Base-by-base conservation (phyloP, 768 basidiomycete genomes). In the Pholiota molesta region DNA sequence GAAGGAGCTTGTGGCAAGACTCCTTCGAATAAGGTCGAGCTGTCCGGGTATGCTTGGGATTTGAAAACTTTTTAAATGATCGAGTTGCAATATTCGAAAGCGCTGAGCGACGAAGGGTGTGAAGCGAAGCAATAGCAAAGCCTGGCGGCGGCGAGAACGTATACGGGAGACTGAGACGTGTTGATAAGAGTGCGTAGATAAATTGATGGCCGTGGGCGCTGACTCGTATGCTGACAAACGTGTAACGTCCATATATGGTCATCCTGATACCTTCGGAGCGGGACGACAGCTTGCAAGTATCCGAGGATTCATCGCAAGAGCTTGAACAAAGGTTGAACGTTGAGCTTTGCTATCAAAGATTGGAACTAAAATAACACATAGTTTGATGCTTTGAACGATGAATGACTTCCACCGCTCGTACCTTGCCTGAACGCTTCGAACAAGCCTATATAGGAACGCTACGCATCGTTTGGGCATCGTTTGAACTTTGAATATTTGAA, bases 1-100 rank as follows among this genome's bases (percentile, higher is more conserved):
- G 26, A 76, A 75, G 75, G 76, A 76, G 62, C 61, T 65, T 64
- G 45, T 31, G 59, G 40, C 52, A 67, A 67, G 65, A 61, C 68
- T 70, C 70, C 70, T 66, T 66, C 66, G 45, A 42, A 55, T 49
- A 49, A 62, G 66, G 47, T 49, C 47, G 47, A 26, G 47, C 47
- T 49, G 47, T 49, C 49, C 57, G 57, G 21, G 29, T 51, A 35
- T 29, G 47, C 16, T 11, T 49, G 51, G 19, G 47, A 13, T 9
- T 19, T 17, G 40, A 23, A 58, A 51, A 51, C 33, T 51, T 58
- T 26, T 5, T 26, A 21, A 11, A 23, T 13, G 14, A 5, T 26
- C 19, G 47, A 47, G 19, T 14, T 49, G 47, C 10, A 14, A 28
- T 11, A 5, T 49, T 21, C 9, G 47, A 11, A 13, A 23, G 23